Conservation (phyloP, 2,329 filamentous ascomycete genomes). For the Metarhizium album region DNA sequence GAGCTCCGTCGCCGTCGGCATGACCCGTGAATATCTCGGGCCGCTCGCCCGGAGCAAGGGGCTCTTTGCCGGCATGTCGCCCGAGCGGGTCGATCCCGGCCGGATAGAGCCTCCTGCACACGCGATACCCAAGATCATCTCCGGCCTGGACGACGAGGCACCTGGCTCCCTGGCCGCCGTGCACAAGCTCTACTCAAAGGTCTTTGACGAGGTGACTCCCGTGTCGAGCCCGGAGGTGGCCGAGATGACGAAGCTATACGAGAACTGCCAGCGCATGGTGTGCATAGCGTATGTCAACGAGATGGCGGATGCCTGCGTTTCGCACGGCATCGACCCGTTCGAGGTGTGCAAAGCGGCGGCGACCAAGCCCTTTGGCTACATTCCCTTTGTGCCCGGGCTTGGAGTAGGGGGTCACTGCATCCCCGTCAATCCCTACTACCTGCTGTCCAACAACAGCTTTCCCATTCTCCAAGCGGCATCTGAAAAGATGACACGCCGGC, state of each 20-base stretch:
- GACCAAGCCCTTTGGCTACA: slow-evolving; percentile 43
- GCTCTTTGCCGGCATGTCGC: slow-evolving; percentile 39
- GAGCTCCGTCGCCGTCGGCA: slow-evolving; percentile 43
- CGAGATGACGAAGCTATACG: slow-evolving; percentile 48
- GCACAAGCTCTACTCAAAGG: slow-evolving; percentile 31
- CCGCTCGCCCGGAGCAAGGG: slow-evolving; percentile 30
- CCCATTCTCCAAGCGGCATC: slow-evolving; percentile 34
- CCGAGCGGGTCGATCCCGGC: slow-evolving; percentile 42
- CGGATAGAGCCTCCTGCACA: slow-evolving; percentile 27
- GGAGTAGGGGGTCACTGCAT: slow-evolving; percentile 48
- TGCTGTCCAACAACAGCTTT: slow-evolving; percentile 35
- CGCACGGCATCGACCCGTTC: slow-evolving; percentile 35
- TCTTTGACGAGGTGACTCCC: slow-evolving; percentile 35
- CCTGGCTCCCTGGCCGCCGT: slow-evolving; percentile 35
- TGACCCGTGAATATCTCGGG: slow-evolving; percentile 38
- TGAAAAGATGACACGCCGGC: slow-evolving; percentile 32
- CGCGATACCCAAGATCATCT: slow-evolving; percentile 42
- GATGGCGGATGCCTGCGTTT: slow-evolving; percentile 41
- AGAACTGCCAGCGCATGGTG: slow-evolving; percentile 47
- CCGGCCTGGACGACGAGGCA: slow-evolving; percentile 36
- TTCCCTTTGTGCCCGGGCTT: slow-evolving; percentile 33
- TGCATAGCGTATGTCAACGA: slow-evolving; percentile 45
- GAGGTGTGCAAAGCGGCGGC: slow-evolving; percentile 38
- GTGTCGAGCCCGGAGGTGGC: slow-evolving; percentile 43
- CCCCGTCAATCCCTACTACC: slow-evolving; percentile 43